These are phyloP conservation scores for Macrolepiota albuminosa DNA, from an alignment of 768 basidiomycete species.

Conservation along the genomic window DNA sequence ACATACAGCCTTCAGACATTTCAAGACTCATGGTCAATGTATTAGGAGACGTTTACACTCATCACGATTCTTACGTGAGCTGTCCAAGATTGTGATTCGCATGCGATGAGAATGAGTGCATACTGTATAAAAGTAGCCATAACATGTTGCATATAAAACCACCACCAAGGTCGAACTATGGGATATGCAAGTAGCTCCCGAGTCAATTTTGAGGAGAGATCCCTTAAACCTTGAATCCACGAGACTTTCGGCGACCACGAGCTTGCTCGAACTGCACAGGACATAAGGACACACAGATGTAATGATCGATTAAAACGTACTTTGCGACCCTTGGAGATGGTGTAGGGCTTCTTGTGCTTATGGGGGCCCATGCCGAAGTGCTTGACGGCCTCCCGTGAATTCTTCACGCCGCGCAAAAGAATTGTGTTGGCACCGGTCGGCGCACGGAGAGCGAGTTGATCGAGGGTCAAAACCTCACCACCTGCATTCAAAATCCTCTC, in stretches of 20 bases:
- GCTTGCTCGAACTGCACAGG: slow-evolving; percentile 80
- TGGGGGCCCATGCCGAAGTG: slow-evolving; percentile 99
- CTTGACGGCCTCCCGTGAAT: slow-evolving; percentile 89
- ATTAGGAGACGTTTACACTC: neutral
- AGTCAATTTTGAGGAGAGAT: slow-evolving; percentile 21
- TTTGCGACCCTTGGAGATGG: slow-evolving; percentile 95
- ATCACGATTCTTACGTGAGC: slow-evolving; percentile 4
- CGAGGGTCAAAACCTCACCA: slow-evolving; percentile 91
- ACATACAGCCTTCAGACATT: neutral
- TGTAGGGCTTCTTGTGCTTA: slow-evolving; percentile 98
- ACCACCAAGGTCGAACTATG: slow-evolving; percentile 21
- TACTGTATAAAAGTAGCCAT: slow-evolving; percentile 20
- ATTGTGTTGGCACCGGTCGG: slow-evolving; percentile 96
- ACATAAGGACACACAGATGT: slow-evolving; percentile 2
- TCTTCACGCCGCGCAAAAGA: slow-evolving; percentile 88
- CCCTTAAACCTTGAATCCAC: slow-evolving; percentile 92
- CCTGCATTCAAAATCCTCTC: slow-evolving; percentile 95
- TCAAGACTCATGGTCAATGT: neutral
- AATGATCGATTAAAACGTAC: slow-evolving; percentile 26
- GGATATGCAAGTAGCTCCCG: slow-evolving; percentile 13
- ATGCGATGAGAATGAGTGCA: slow-evolving; percentile 21
- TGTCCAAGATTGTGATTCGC: slow-evolving; percentile 10
- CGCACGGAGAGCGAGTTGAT: slow-evolving; percentile 92
- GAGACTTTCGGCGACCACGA: slow-evolving; percentile 98
- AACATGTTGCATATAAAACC: slow-evolving; percentile 33